A percentile compares a stretch with the other conserved stretches of the same genome.
Evolutionary conservation across 495 filamentous ascomycete species (phyloP).

Genomic region (Mytilinidion resinicola): DNA sequence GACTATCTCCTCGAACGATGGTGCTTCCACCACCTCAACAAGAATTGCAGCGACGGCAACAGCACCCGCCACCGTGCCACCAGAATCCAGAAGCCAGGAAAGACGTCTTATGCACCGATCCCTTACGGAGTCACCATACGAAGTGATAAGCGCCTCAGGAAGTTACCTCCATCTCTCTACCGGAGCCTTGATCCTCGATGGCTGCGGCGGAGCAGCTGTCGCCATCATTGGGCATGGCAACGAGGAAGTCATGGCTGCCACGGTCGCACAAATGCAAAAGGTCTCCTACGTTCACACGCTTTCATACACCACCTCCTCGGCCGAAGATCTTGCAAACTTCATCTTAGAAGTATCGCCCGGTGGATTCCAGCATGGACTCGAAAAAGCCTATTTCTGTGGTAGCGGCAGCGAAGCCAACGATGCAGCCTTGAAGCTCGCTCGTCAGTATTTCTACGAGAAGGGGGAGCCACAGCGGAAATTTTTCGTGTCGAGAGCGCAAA

Average conservation of each 20-base stretch:
- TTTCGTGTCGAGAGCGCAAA: conserved; percentile 59
- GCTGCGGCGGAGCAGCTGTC: conserved; percentile 47
- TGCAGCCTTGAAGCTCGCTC: conserved; percentile 58
- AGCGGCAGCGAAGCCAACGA: conserved; percentile 59
- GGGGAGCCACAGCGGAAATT: conserved; percentile 45
- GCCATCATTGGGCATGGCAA: conserved; percentile 48
- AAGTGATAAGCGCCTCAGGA: too few relatives aligned
- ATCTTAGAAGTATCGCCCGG: conserved; percentile 12
- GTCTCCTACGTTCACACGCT: conserved; percentile 50
- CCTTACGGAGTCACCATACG: too few relatives aligned
- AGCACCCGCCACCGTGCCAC: not conserved
- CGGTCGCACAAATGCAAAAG: conserved; percentile 45
- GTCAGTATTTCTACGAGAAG: conserved; percentile 59
- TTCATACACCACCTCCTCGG: conserved; percentile 44
- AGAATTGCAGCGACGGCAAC: too few relatives aligned
- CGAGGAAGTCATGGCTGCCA: conserved; percentile 39
- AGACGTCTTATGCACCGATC: not conserved
- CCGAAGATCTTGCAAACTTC: conserved; percentile 24
- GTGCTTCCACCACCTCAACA: too few relatives aligned
- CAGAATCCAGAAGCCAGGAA: not conserved
- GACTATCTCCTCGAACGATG: too few relatives aligned
- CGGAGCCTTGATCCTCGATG: not conserved
- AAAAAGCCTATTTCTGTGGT: conserved; percentile 27
- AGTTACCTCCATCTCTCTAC: not conserved
- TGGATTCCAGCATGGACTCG: conserved; percentile 40